Evolutionary conservation across 2,329 filamentous ascomycete genomes (phyloP).

Genomic region (Epichloe sibirici): DNA sequence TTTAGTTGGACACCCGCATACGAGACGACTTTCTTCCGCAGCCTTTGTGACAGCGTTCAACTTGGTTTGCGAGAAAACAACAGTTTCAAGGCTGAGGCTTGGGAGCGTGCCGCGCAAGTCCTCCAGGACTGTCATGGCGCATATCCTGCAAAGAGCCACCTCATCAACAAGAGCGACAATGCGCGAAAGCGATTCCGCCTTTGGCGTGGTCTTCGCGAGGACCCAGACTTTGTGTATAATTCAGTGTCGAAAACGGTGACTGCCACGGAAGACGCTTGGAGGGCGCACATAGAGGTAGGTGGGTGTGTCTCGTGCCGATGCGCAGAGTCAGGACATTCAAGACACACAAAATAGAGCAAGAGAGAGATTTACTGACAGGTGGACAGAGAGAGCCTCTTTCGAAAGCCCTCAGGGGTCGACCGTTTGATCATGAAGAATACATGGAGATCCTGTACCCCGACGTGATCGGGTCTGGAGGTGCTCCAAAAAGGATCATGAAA

Average conservation of each 20-base stretch:
- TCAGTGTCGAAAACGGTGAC: constrained; percentile 36
- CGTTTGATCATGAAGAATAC: constrained; percentile 48
- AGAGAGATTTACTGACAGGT: background rate
- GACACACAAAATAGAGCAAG: background rate
- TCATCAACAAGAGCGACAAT: constrained; percentile 54
- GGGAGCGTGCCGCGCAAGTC: constrained; percentile 43
- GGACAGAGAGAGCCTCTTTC: constrained; percentile 44
- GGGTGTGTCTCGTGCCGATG: constrained; percentile 11
- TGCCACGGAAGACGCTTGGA: constrained; percentile 45
- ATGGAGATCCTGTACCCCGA: constrained; percentile 50
- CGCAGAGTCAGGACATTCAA: background rate
- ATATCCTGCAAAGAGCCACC: constrained; percentile 46
- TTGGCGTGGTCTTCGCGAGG: constrained; percentile 45
- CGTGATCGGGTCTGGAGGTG: constrained; percentile 46
- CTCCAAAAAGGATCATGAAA: constrained; percentile 47
- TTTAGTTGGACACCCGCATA: constrained; percentile 49
- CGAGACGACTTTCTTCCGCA: constrained; percentile 49
- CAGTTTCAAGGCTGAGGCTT: constrained; percentile 50
- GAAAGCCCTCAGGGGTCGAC: constrained; percentile 41
- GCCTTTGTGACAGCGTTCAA: constrained; percentile 46
- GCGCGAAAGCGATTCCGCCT: constrained; percentile 50
- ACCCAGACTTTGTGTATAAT: constrained; percentile 45
- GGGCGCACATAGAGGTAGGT: constrained; percentile 48
- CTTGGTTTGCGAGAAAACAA: constrained; percentile 44
- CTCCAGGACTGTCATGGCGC: constrained; percentile 43